A percentile compares a stretch with the other conserved stretches of the same genome.
These are phyloP conservation scores for Leccinum uliginosum DNA, from an alignment of 768 basidiomycete species.

Conservation along the genomic window DNA sequence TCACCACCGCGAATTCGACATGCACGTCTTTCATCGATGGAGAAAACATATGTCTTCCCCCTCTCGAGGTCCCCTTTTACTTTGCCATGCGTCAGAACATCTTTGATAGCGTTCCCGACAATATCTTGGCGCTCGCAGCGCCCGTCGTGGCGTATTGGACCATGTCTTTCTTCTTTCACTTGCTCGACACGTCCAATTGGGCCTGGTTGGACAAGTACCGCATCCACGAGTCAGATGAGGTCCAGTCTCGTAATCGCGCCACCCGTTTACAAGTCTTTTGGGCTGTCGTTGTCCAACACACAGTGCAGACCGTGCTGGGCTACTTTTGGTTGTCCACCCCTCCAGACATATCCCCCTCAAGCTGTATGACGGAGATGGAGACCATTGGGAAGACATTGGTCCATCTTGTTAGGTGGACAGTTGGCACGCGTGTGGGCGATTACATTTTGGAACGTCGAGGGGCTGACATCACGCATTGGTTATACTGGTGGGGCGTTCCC, in stretches of 20 bases:
- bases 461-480: conserved; percentile 48
- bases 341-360: conserved; percentile 25
- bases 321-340: conserved; percentile 56
- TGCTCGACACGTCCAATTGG: conserved; percentile 73
- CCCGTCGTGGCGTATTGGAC: conserved; percentile 86
- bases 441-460: conserved; percentile 36
- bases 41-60: conserved; percentile 35
- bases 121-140: conserved; percentile 61
- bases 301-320: conserved; percentile 77
- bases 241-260: conserved; percentile 68
- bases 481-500: conserved; percentile 96
- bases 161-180: conserved; percentile 74
- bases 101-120: conserved; percentile 62
- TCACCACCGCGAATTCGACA: conserved; percentile 32
- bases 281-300: conserved; percentile 85
- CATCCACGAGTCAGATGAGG: conserved; percentile 84
- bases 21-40: conserved; percentile 33
- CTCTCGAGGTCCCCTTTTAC: conserved; percentile 49
- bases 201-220: conserved; percentile 77
- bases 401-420: conserved; percentile 31
- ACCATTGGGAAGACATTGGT: conserved; percentile 38
- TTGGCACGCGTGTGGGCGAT: conserved; percentile 40
- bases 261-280: conserved; percentile 66
- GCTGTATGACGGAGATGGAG: conserved; percentile 44
- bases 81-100: conserved; percentile 42